These are phyloP conservation scores for Argentina anserina DNA, from an alignment of 306 rosid genomes.

Conservation along the genomic window DNA sequence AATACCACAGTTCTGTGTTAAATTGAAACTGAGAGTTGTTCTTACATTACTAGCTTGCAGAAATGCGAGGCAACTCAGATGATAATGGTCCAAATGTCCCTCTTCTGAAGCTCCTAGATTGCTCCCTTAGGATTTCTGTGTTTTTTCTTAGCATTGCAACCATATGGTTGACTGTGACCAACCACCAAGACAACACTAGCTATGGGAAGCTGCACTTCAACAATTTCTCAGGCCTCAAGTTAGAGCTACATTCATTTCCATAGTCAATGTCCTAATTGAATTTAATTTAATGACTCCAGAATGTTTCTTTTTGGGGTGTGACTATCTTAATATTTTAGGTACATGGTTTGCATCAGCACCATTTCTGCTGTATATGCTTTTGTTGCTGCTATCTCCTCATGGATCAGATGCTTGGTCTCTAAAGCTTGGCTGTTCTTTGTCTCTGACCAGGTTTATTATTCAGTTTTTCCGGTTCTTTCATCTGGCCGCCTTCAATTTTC, in stretches of 20 bases:
- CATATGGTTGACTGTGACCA: conserved; percentile 66
- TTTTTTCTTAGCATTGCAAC: conserved; percentile 67
- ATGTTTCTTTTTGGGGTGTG: neutral
- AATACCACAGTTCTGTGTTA: neutral
- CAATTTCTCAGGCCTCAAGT: conserved; percentile 73
- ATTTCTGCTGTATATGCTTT: conserved; percentile 61
- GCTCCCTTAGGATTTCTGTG: conserved; percentile 51
- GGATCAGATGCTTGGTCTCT: conserved; percentile 41
- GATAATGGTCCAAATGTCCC: conserved; percentile 14
- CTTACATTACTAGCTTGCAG: conserved; percentile 3
- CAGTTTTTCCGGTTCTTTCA: neutral
- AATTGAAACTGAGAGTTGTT: neutral
- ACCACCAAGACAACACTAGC: conserved; percentile 48
- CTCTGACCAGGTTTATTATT: conserved; percentile 82
- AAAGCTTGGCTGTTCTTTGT: conserved; percentile 83
- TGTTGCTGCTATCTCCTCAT: conserved; percentile 48
- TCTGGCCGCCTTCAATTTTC: neutral
- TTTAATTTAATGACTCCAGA: neutral
- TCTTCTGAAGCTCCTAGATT: conserved; percentile 53
- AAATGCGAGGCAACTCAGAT: conserved; percentile 33
- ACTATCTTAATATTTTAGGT: conserved; percentile 40
- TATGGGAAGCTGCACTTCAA: conserved; percentile 58
- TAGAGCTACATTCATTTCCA: conserved; percentile 9
- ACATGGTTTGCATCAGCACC: conserved; percentile 64
- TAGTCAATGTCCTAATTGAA: neutral